A percentile compares a stretch with the other conserved stretches of the same genome.
Conservation (phyloP, 2,329 filamentous ascomycete genomes). For the Paracamarosporium sp. region DNA sequence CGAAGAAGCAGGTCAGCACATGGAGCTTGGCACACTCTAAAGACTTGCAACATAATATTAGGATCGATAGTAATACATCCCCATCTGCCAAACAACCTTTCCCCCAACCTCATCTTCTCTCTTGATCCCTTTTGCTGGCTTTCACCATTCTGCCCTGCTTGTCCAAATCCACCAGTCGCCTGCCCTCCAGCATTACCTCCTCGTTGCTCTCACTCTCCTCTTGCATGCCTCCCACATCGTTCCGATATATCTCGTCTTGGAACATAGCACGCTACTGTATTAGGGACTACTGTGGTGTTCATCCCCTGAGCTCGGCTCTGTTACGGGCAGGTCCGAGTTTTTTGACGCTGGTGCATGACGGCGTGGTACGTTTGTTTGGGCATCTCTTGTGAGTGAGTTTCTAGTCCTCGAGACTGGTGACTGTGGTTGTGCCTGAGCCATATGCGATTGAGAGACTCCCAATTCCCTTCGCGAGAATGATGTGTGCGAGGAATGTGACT, state of each 20-base stretch:
- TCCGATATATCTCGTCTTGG: neutral
- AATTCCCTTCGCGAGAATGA: neutral
- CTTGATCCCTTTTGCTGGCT: neutral
- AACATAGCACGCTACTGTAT: neutral
- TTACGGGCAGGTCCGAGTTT: neutral
- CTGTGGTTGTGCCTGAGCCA: neutral
- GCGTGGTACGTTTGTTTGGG: neutral
- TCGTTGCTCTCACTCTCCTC: neutral
- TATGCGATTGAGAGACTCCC: neutral
- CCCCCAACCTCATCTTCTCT: neutral
- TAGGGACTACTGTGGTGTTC: neutral
- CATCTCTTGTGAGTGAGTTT: neutral
- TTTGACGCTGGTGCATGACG: neutral
- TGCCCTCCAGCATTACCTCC: neutral
- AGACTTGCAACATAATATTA: neutral
- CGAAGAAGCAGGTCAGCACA: slow-evolving; percentile 66
- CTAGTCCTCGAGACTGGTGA: no score
- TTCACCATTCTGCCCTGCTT: neutral
- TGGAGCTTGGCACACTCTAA: no score
- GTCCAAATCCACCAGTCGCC: neutral
- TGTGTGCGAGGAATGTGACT: neutral
- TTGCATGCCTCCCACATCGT: neutral
- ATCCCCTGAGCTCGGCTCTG: neutral
- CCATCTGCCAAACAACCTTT: neutral
- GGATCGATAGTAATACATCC: neutral